phyloP scores from a whole-genome alignment of 768 basidiomycete species.

The Pisolithus sp. region DNA sequence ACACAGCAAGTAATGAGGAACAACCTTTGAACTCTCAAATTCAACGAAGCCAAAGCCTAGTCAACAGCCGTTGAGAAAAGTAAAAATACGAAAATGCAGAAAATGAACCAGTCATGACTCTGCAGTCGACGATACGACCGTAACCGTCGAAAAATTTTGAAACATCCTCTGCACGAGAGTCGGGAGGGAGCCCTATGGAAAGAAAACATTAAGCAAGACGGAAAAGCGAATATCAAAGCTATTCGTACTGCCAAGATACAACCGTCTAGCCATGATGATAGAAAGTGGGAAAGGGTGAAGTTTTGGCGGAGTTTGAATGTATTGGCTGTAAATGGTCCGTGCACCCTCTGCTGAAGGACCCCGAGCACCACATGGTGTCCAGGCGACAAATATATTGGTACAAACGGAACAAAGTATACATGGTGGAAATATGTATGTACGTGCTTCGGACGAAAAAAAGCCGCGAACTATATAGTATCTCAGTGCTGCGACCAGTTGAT shows the following conservation, averaged over 20 bases:
- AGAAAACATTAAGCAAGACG: conserved; percentile 1
- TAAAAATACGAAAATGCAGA: neutral
- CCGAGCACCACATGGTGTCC: conserved; percentile 9
- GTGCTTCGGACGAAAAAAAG: neutral
- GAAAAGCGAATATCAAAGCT: conserved; percentile 1
- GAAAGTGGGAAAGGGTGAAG: conserved; percentile 22
- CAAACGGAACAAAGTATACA: conserved; percentile 9
- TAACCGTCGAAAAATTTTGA: conserved; percentile 87
- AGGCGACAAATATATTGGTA: neutral
- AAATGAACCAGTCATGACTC: conserved; percentile 85
- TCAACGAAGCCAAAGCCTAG: conserved; percentile 95
- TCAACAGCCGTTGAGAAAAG: neutral
- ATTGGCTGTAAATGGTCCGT: conserved; percentile 20
- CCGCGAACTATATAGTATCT: conserved; percentile 1
- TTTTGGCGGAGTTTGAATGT: conserved; percentile 27
- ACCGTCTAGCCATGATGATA: conserved; percentile 68
- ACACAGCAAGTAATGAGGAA: neutral
- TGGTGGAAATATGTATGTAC: conserved; percentile 7
- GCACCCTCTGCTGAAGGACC: conserved; percentile 17
- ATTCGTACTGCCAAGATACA: conserved; percentile 76
- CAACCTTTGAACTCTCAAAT: conserved; percentile 78
- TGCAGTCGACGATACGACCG: conserved; percentile 83
- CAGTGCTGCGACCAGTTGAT: conserved; percentile 87
- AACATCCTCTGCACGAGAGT: conserved; percentile 79
- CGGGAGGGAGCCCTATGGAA: conserved; percentile 66